These are phyloP conservation scores for Ceratonia siliqua DNA, from an alignment of 306 rosid genomes.

Conservation along the genomic window DNA sequence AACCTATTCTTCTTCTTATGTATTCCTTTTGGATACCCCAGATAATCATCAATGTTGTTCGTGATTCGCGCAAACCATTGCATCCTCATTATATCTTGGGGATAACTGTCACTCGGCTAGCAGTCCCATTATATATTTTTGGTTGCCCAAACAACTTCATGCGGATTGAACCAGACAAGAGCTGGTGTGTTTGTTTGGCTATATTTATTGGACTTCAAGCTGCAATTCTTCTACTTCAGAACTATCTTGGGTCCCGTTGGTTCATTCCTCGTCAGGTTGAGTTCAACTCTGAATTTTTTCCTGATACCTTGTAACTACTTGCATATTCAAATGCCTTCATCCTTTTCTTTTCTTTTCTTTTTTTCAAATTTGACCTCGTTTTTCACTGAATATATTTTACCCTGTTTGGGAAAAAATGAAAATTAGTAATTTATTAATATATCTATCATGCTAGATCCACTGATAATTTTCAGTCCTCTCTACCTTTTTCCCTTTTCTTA, in stretches of 20 bases:
- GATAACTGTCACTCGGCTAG: slow-evolving; percentile 76
- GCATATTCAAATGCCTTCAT: not conserved
- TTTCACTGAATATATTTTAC: not conserved
- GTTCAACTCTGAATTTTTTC: slow-evolving; percentile 16
- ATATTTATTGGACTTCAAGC: slow-evolving; percentile 72
- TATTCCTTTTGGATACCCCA: slow-evolving; percentile 97
- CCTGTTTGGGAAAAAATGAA: not conserved
- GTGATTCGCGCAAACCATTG: slow-evolving; percentile 93
- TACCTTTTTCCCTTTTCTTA: not conserved
- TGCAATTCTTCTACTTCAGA: slow-evolving; percentile 82
- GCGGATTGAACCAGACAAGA: slow-evolving; percentile 74
- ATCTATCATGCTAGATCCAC: not conserved
- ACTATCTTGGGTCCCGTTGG: slow-evolving; percentile 94
- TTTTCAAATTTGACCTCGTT: not conserved
- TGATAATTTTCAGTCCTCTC: not conserved
- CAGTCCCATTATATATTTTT: slow-evolving; percentile 78
- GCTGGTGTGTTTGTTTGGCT: slow-evolving; percentile 74
- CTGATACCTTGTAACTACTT: slow-evolving; percentile 5
- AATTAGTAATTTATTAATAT: not conserved
- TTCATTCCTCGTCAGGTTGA: slow-evolving; percentile 96
- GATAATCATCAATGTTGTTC: slow-evolving; percentile 75
- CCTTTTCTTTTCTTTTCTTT: not conserved
- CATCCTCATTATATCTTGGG: slow-evolving; percentile 91
- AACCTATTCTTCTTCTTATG: slow-evolving; percentile 77
- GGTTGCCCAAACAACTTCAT: slow-evolving; percentile 98